phyloP scores from a whole-genome alignment of 2,329 filamentous ascomycete species.

The Hypocreales sp. region DNA sequence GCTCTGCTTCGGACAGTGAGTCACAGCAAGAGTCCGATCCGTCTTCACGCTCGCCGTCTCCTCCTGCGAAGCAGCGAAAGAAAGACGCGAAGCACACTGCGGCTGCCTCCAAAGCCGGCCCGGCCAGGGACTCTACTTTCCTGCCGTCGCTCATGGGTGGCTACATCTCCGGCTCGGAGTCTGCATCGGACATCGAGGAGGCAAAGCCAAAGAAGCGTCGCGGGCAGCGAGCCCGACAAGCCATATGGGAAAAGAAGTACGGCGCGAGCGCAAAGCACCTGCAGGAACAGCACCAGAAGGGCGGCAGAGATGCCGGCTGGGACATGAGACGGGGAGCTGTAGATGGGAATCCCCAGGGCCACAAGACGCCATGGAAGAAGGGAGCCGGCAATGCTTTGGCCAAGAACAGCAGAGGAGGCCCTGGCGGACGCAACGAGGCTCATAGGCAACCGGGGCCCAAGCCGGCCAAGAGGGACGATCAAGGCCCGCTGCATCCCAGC shows the following conservation, averaged over 20 bases:
- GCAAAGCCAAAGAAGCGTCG: conserved; percentile 54
- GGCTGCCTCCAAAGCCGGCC: conserved; percentile 6
- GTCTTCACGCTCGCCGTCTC: conserved; percentile 10
- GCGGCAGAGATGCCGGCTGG: conserved; percentile 35
- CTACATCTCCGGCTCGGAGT: conserved; percentile 65
- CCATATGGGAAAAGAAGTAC: conserved; percentile 70
- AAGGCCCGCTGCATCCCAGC: conserved; percentile 35
- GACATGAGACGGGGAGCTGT: conserved; percentile 41
- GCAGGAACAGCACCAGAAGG: conserved; percentile 20
- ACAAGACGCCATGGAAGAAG: conserved; percentile 36
- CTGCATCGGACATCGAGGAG: conserved; percentile 50
- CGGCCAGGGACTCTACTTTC: conserved; percentile 38
- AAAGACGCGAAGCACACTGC: conserved; percentile 5
- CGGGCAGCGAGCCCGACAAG: conserved; percentile 63
- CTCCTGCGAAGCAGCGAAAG: conserved; percentile 10
- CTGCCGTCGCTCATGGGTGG: conserved; percentile 64
- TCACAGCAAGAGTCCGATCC: conserved; percentile 9
- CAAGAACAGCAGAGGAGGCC: conserved; percentile 4
- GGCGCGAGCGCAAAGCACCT: conserved; percentile 56
- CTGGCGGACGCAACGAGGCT: conserved; percentile 3
- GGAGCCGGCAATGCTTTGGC: conserved; percentile 24
- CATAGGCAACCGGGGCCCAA: conserved; percentile 11
- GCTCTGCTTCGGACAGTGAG: conserved; percentile 15
- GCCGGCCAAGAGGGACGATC: conserved; percentile 26
- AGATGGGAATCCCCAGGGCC: conserved; percentile 20